Base-by-base conservation (phyloP, 2,329 filamentous ascomycete species). In the Nectriaceae sp. region DNA sequence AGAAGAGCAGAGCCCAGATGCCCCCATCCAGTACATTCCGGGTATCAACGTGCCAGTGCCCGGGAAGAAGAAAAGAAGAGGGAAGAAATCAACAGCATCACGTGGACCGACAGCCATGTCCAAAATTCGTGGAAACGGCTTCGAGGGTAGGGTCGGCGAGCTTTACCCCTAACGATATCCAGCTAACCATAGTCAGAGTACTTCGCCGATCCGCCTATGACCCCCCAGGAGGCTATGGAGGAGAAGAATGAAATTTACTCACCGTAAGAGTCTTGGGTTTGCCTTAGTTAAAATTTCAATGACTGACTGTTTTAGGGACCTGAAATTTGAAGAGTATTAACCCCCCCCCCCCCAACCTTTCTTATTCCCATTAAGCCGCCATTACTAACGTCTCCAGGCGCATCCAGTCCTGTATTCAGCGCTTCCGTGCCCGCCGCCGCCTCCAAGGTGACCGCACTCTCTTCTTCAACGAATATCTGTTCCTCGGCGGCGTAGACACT, bases 361-460 rank as follows among this genome's bases (percentile, higher is more conserved):
- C 8, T 31, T 8, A 31, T 31, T 31, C 15, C 26, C n/a, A n/a
- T n/a, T n/a, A n/a, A n/a, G n/a, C 21, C 11, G 5, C 39, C 35
- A 52, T 4, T 49, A 42, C 54, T 66, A 39, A 57, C 52, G 44
- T 50, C 16, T 19, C 1, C 40, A 88, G 87, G 47, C 90, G 94
- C 40, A 90, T 97, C 35, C 87, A 97, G 63, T 80, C 85, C 21
- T 94, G 90, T 40, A 88, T 97, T 46, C 85, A 91, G 56, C 87
- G 90, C 13, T 99, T 87, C 71, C 84, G 88, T 53, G 77, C 82
- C 29, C 88, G 85, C 40, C 87, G 92, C 24, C 91, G 89, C 55
- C 80, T 96, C 49, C 81, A 88, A 49, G 68, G 75, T 11, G 75
- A 82, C 4, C 83, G 84, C 20, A 68, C 75, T 4, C 74, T 78